Percentiles rank a stretch among this genome's conserved stretches.
Conservation (phyloP, 108 stramenopile species). For the Ochromonas danica region DNA sequence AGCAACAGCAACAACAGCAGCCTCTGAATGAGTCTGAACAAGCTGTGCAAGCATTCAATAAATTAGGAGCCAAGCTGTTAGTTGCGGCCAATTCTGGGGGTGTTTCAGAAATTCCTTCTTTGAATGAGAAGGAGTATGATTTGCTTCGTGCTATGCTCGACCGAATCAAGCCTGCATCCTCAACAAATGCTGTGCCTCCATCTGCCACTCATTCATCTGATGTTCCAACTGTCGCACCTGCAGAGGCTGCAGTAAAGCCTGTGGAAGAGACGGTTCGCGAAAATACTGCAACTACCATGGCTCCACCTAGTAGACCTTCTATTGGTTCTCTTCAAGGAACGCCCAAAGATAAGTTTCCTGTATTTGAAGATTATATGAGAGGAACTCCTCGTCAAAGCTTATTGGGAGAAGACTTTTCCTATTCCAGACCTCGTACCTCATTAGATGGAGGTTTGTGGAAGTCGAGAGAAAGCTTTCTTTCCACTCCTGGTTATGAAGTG, state of each 20-base stretch:
- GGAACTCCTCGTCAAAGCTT: too few species aligned
- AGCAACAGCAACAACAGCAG: slow-evolving; percentile 14
- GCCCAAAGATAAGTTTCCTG: too few species aligned
- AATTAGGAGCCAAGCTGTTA: background rate
- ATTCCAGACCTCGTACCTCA: background rate
- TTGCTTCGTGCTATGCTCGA: background rate
- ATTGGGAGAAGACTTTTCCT: too few species aligned
- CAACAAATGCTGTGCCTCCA: too few species aligned
- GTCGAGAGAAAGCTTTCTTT: background rate
- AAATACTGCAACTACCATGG: background rate
- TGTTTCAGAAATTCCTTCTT: background rate
- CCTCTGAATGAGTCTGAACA: slow-evolving; percentile 23
- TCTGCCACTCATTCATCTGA: too few species aligned
- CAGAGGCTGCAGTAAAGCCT: background rate
- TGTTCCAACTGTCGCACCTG: too few species aligned
- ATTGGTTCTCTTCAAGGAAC: too few species aligned
- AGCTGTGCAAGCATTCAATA: slow-evolving; percentile 18
- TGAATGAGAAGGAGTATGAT: background rate
- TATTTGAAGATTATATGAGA: too few species aligned
- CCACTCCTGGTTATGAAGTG: too few species aligned
- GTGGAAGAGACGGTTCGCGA: background rate
- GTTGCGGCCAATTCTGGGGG: background rate
- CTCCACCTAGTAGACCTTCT: background rate
- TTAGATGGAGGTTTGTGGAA: background rate
- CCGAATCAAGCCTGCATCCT: slow-evolving; percentile 16